Evolutionary conservation across 306 rosid species (phyloP).

Genomic region (Malus domestica): DNA sequence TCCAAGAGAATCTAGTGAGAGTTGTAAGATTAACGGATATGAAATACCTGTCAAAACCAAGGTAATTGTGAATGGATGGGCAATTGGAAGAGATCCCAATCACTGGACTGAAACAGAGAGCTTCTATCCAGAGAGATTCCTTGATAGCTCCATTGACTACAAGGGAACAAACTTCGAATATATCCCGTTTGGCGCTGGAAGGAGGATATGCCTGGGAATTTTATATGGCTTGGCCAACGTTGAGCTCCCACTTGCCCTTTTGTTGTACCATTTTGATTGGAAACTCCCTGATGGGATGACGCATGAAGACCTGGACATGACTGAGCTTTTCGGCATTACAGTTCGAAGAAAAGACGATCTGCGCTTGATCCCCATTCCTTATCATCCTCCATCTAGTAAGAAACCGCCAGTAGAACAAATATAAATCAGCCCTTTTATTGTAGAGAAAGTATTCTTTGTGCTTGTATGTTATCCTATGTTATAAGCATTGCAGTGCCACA

Average conservation of each 20-base stretch:
- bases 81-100: constrained; percentile 5
- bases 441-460: not conserved
- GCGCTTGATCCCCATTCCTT: not conserved
- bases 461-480: not conserved
- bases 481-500: not conserved
- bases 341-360: not conserved
- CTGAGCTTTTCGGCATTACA: not conserved
- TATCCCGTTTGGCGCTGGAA: constrained; percentile 9
- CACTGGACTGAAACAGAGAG: constrained; percentile 3
- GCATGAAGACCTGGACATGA: not conserved
- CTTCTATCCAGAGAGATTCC: constrained; percentile 14
- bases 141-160: not conserved
- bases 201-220: not conserved
- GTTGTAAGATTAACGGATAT: constrained; percentile 7
- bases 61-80: constrained; percentile 11
- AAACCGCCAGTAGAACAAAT: not conserved
- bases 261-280: not conserved
- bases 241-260: not conserved
- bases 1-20: constrained; percentile 4
- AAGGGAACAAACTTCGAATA: not conserved
- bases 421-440: not conserved
- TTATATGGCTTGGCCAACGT: not conserved
- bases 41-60: constrained; percentile 3
- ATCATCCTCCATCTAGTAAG: not conserved
- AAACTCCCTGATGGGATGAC: not conserved